A percentile compares a stretch with the other conserved stretches of the same genome.
phyloP scores from a whole-genome alignment of 1,139 yeast genomes.

The Yamadazyma atmosphaerica region DNA sequence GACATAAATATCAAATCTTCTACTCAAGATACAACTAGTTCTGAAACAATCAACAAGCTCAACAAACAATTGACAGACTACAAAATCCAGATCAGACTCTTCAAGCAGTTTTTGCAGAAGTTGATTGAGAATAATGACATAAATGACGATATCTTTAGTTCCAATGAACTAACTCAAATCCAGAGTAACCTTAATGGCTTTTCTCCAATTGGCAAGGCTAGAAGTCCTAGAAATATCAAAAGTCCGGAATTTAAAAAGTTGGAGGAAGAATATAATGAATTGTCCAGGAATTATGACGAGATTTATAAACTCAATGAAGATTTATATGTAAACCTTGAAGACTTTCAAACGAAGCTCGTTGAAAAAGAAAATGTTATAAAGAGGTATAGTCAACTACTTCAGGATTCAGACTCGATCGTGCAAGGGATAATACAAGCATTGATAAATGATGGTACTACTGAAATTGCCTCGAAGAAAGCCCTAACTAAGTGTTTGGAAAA shows the following conservation, averaged over 20 bases:
- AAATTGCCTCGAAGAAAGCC: slow-evolving; percentile 19
- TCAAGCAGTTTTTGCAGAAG: slow-evolving; percentile 42
- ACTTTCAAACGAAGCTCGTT: slow-evolving; percentile 30
- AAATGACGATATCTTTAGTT: slow-evolving; percentile 18
- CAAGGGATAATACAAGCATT: slow-evolving; percentile 25
- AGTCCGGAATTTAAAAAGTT: slow-evolving; percentile 9
- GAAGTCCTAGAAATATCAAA: slow-evolving; percentile 5
- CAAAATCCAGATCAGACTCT: slow-evolving; percentile 43
- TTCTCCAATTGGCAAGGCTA: slow-evolving; percentile 9
- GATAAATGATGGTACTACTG: slow-evolving; percentile 21
- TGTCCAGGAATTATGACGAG: slow-evolving; percentile 36
- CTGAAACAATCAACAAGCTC: slow-evolving; percentile 14
- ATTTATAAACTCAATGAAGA: slow-evolving; percentile 39
- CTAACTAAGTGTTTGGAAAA: slow-evolving; percentile 20
- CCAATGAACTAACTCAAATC: slow-evolving; percentile 23
- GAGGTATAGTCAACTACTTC: slow-evolving; percentile 17
- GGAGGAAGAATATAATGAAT: slow-evolving; percentile 18
- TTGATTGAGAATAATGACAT: slow-evolving; percentile 28
- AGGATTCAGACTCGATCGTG: slow-evolving; percentile 18
- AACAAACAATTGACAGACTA: slow-evolving; percentile 44
- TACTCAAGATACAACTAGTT: slow-evolving; percentile 9
- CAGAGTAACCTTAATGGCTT: slow-evolving; percentile 16
- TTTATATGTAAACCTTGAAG: slow-evolving; percentile 36
- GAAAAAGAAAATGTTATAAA: slow-evolving; percentile 25
- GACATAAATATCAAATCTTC: slow-evolving; percentile 6